Evolutionary conservation across 352 stramenopile genomes (phyloP).

Genomic region (Hyaloperonospora arabidopsidis): DNA sequence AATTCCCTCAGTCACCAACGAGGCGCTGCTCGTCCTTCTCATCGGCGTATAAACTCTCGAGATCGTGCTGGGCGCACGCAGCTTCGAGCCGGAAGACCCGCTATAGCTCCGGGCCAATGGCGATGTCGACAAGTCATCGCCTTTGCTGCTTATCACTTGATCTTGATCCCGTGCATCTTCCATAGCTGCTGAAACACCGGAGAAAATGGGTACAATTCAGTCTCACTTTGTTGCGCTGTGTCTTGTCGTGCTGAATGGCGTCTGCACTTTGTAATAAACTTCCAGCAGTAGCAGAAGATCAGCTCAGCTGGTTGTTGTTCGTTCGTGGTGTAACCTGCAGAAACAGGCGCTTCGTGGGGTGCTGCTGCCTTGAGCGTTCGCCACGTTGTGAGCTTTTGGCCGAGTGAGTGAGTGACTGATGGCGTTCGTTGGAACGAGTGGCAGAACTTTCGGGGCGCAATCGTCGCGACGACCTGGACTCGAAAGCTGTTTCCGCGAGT

Average conservation of each 20-base stretch:
- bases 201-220: too few relatives aligned
- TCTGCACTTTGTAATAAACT: too few relatives aligned
- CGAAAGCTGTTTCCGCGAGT: neutral
- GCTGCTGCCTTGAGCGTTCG: too few relatives aligned
- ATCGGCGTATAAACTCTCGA: constrained; percentile 22
- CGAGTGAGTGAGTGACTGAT: too few relatives aligned
- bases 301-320: too few relatives aligned
- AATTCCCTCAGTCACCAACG: neutral
- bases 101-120: constrained; percentile 1
- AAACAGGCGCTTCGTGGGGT: constrained; percentile 12
- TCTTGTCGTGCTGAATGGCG: constrained; percentile 9
- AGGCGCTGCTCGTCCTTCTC: constrained; percentile 4
- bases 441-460: constrained; percentile 2
- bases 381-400: too few relatives aligned
- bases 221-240: too few relatives aligned
- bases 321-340: constrained; percentile 5
- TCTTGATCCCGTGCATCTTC: too few relatives aligned
- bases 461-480: constrained; percentile 1
- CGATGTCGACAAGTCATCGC: constrained; percentile 2
- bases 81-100: constrained; percentile 12
- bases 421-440: too few relatives aligned
- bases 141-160: too few relatives aligned
- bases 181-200: too few relatives aligned
- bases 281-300: too few relatives aligned
- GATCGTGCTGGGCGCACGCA: constrained; percentile 23